These are phyloP conservation scores for Cercospora brassicicola DNA, from an alignment of 2,329 filamentous ascomycete species.

Conservation along the genomic window DNA sequence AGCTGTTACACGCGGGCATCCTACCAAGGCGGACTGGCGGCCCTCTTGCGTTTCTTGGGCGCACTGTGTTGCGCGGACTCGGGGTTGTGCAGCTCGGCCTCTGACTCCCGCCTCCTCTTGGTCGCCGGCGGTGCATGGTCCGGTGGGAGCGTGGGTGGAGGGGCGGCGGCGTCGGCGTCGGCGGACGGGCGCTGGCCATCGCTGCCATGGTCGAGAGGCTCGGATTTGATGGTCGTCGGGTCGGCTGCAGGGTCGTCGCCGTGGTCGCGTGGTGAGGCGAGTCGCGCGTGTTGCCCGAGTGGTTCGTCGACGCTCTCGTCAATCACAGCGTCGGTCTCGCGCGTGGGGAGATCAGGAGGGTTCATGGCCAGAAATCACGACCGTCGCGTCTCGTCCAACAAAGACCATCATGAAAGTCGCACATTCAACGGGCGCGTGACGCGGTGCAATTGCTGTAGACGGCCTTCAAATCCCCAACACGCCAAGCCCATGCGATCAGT, in stretches of 20 bases:
- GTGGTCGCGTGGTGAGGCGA: conserved; percentile 3
- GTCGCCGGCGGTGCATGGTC: conserved; percentile 29
- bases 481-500: conserved; percentile 6
- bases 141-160: conserved; percentile 27
- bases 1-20: neutral
- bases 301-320: conserved; percentile 1
- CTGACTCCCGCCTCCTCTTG: conserved; percentile 34
- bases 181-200: conserved; percentile 1
- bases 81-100: conserved; percentile 26
- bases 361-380: conserved; percentile 22
- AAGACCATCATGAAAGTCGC: conserved; percentile 18
- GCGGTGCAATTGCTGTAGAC: neutral
- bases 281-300: neutral
- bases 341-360: conserved; percentile 21
- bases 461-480: neutral
- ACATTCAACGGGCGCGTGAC: conserved; percentile 6
- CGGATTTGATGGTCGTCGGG: conserved; percentile 15
- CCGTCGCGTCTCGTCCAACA: conserved; percentile 18
- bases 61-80: conserved; percentile 24
- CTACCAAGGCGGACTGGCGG: conserved; percentile 35
- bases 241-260: conserved; percentile 12
- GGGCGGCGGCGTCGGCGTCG: conserved; percentile 10
- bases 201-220: conserved; percentile 7
- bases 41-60: conserved; percentile 63
- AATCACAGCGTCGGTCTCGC: conserved; percentile 14